phyloP scores from a whole-genome alignment of 2,329 filamentous ascomycete species.

The Epichloe sp. region DNA sequence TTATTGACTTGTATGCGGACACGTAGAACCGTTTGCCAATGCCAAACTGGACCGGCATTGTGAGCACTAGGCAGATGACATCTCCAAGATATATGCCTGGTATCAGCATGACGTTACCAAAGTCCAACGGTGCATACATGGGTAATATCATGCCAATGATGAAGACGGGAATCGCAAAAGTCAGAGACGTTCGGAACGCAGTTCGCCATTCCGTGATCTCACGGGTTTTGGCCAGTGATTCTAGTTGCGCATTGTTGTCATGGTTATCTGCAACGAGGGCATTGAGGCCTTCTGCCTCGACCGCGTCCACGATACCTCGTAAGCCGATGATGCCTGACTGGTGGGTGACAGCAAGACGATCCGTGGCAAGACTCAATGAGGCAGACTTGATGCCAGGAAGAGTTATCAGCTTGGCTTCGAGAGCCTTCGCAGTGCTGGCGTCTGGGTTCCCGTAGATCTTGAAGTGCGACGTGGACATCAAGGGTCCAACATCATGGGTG shows the following conservation, averaged over 20 bases:
- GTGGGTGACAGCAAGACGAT: conserved; percentile 61
- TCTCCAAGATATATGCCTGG: conserved; percentile 82
- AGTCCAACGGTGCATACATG: conserved; percentile 73
- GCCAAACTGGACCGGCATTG: conserved; percentile 90
- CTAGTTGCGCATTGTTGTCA: conserved; percentile 92
- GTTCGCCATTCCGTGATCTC: conserved; percentile 89
- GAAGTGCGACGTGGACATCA: conserved; percentile 54
- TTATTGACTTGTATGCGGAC: conserved; percentile 85
- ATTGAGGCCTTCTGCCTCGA: conserved; percentile 77
- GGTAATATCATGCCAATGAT: conserved; percentile 87
- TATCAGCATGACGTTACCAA: conserved; percentile 53
- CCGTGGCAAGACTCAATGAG: conserved; percentile 58
- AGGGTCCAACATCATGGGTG: conserved; percentile 37
- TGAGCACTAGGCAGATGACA: conserved; percentile 68
- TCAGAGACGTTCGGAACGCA: conserved; percentile 64
- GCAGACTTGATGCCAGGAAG: conserved; percentile 63
- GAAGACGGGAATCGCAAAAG: conserved; percentile 83
- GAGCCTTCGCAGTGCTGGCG: conserved; percentile 52
- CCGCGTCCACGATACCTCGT: conserved; percentile 64
- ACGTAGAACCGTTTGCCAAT: conserved; percentile 89
- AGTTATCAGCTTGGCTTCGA: conserved; percentile 55
- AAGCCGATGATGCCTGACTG: conserved; percentile 61
- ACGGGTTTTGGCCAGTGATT: conserved; percentile 89
- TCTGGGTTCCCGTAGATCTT: conserved; percentile 73
- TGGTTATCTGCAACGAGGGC: conserved; percentile 82